phyloP scores from a whole-genome alignment of 148 eudicot species.

The Chenopodium suecicum region DNA sequence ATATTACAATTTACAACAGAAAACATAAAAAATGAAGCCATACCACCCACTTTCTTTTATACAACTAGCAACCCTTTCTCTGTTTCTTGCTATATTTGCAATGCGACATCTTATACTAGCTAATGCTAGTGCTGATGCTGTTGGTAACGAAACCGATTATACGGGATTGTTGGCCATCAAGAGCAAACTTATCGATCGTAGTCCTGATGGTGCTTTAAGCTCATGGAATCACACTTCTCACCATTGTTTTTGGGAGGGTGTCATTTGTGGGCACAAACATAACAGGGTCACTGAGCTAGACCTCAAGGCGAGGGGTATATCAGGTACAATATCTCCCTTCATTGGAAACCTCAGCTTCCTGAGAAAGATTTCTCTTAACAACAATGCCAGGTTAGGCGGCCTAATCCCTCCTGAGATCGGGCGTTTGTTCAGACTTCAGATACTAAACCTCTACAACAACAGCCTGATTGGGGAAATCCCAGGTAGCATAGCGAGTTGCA shows the following conservation, averaged over 20 bases:
- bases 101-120: not conserved
- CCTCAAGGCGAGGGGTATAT: slow-evolving; percentile 14
- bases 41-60: not conserved
- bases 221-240: slow-evolving; percentile 47
- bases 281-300: slow-evolving; percentile 31
- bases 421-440: slow-evolving; percentile 19
- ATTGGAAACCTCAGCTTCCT: slow-evolving; percentile 47
- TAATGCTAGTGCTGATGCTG: not conserved
- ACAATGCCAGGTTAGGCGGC: slow-evolving; percentile 32
- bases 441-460: not conserved
- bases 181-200: slow-evolving; percentile 20
- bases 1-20: not conserved
- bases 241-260: slow-evolving; percentile 46
- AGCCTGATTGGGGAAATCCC: too few relatives aligned
- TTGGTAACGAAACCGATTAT: slow-evolving; percentile 22
- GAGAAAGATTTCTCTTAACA: slow-evolving; percentile 7
- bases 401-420: slow-evolving; percentile 40
- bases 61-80: not conserved
- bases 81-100: not conserved
- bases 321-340: slow-evolving; percentile 35
- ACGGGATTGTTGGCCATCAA: slow-evolving; percentile 41
- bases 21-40: not conserved
- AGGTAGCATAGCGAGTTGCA: too few relatives aligned
- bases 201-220: slow-evolving; percentile 17
- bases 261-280: slow-evolving; percentile 29